Base-by-base conservation (phyloP, 768 basidiomycete genomes). In the Mycena leptocephala region DNA sequence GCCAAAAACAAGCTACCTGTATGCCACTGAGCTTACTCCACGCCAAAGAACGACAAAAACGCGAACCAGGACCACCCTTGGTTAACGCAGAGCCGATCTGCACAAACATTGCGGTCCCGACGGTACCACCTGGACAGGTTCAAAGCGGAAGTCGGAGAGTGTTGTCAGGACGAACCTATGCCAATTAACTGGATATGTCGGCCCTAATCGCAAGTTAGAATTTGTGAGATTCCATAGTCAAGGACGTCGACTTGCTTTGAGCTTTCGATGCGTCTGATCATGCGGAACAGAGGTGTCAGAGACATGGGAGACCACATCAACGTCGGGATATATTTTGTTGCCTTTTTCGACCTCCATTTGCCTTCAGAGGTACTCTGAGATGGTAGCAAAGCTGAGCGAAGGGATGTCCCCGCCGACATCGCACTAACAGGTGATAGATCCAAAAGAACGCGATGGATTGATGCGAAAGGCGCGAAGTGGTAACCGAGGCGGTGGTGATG, bases 91-190 rank as follows among this genome's bases (percentile, higher is more conserved):
- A 80, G 26, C 94, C 93, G n/a, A 93, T 94, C 78, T 94, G 94
- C 18, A 95, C 90, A 85, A 94, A 94, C 24, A 95, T 87, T 68
- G 92, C 93, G 4, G 94, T 95, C 67, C 94, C 94, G 73, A 95
- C 89, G n/a, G 93, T 93, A 58, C 94, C 94, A 87, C 67, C 61
- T 73, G 58, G 35, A 56, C n/a, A n/a, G 53, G n/a, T n/a, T n/a
- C n/a, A n/a, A n/a, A n/a, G n/a, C n/a, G 75, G 63, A 30, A 39
- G 24, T 55, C 26, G 30, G 56, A 63, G 28, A 16, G 58, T 46
- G 61, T 39, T 28, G 28, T 32, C 11, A 62, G 5, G 14, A 32
- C 66, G 41, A 59, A 74, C 80, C 58, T 76, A 88, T 89, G 3
- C 88, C 89, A 79, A 90, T 90, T 6, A 91, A 81, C 72, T 90